Percentiles rank a stretch among this genome's conserved stretches.
Conservation (phyloP, 1,139 yeast genomes). For the Sugiyamaella japonica region DNA sequence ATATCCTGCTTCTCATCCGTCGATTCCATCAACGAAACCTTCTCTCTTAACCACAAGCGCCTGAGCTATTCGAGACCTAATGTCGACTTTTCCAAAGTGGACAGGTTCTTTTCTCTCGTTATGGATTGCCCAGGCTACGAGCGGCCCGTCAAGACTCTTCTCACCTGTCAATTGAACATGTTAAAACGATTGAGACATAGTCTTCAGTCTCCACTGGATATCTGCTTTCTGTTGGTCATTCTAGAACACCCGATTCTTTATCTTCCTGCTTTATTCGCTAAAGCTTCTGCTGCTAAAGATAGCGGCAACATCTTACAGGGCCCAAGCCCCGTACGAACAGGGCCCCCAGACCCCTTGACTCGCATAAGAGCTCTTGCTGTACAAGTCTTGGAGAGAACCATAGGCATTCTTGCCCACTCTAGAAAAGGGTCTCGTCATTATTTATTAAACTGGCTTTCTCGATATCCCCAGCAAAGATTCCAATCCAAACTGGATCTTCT, state of each 20-base stretch:
- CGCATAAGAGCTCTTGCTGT: constrained; percentile 45
- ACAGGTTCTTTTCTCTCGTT: constrained; percentile 30
- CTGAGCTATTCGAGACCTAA: constrained; percentile 35
- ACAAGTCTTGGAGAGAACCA: constrained; percentile 62
- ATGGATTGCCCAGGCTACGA: constrained; percentile 19
- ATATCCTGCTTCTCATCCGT: constrained; percentile 29
- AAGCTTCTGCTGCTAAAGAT: constrained; percentile 13
- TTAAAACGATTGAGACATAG: constrained; percentile 33
- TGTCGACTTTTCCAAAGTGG: constrained; percentile 30
- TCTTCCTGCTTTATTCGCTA: constrained; percentile 30
- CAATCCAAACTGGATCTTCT: constrained; percentile 39
- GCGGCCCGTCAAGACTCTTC: constrained; percentile 27
- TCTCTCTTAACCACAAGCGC: constrained; percentile 27
- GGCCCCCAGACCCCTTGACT: constrained; percentile 10
- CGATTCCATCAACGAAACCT: constrained; percentile 32
- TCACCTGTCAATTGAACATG: constrained; percentile 29
- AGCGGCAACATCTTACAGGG: constrained; percentile 8
- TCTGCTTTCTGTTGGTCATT: constrained; percentile 36
- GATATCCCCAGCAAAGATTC: constrained; percentile 36
- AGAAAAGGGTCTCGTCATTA: constrained; percentile 47
- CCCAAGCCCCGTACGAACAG: constrained; percentile 7
- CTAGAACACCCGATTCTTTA: constrained; percentile 39
- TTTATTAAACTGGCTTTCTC: constrained; percentile 60
- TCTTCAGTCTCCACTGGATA: constrained; percentile 31
- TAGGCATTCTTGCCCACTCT: constrained; percentile 64